Percentiles rank a stretch among this genome's conserved stretches.
Evolutionary conservation across 2,329 filamentous ascomycete species (phyloP).

Genomic region (Colletotrichum lupini): DNA sequence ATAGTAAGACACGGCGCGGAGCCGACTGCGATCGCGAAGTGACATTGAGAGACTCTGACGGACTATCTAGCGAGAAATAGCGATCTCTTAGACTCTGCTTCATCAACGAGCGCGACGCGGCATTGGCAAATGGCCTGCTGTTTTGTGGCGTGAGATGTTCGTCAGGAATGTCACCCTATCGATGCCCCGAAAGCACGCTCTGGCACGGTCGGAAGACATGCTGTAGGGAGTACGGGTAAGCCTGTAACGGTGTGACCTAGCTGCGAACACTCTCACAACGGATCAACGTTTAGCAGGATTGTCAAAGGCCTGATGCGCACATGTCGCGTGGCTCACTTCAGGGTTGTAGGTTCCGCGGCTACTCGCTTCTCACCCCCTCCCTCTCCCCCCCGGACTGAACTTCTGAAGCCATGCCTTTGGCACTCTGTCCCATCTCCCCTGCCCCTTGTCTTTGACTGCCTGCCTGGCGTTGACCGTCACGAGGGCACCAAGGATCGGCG

Average conservation of each 20-base stretch:
- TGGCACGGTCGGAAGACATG: not conserved
- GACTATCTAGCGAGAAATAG: too few species aligned
- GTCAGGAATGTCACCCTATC: constrained; percentile 5
- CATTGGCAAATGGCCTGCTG: constrained; percentile 2
- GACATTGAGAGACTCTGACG: not conserved
- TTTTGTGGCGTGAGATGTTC: not conserved
- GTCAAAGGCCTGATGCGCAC: constrained; percentile 13
- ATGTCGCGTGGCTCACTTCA: constrained; percentile 19
- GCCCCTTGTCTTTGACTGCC: not conserved
- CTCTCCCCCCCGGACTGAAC: not conserved
- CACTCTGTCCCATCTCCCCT: not conserved
- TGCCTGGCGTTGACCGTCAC: constrained; percentile 22
- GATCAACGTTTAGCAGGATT: constrained; percentile 8
- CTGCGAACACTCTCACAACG: not conserved
- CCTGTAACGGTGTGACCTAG: too few species aligned
- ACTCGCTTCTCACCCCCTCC: not conserved
- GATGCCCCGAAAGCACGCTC: not conserved
- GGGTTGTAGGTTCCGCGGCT: constrained; percentile 6
- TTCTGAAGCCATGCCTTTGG: too few species aligned
- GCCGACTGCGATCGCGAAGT: constrained; percentile 21
- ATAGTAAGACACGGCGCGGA: constrained; percentile 18
- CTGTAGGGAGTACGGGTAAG: not conserved
- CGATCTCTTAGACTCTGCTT: not conserved
- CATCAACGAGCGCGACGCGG: not conserved
- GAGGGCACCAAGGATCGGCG: constrained; percentile 25